Percentiles rank a stretch among this genome's conserved stretches.
These are phyloP conservation scores for Westerdykella aurantiaca DNA, from an alignment of 2,329 filamentous ascomycete genomes.

Conservation along the genomic window DNA sequence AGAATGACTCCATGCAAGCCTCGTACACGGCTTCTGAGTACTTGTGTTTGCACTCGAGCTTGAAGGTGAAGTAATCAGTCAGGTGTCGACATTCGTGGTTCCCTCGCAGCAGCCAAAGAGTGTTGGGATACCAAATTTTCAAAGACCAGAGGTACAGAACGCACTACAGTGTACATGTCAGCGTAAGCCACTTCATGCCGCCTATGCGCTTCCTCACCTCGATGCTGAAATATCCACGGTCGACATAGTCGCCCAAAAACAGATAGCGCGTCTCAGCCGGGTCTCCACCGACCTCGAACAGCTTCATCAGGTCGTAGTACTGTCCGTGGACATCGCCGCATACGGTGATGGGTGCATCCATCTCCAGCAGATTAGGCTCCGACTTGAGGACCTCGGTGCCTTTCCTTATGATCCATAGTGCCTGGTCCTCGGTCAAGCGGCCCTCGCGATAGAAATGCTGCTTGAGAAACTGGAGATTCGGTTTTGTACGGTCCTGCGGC, in stretches of 20 bases:
- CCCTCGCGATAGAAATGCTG: slow-evolving; percentile 98
- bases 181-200: slow-evolving; percentile 6
- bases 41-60: slow-evolving; percentile 99
- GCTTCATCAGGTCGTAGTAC: slow-evolving; percentile 99
- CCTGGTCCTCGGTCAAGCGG: slow-evolving; percentile 93
- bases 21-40: slow-evolving; percentile 96
- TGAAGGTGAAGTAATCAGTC: slow-evolving; percentile 99
- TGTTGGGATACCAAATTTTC: slow-evolving; percentile 99
- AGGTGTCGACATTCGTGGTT: slow-evolving; percentile 99
- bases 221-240: slow-evolving; percentile 97
- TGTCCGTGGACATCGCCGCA: slow-evolving; percentile 98
- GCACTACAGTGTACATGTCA: slow-evolving; percentile 57
- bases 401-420: slow-evolving; percentile 85
- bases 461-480: slow-evolving; percentile 90
- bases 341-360: slow-evolving; percentile 98
- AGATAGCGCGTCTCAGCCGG: slow-evolving; percentile 94
- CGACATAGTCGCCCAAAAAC: slow-evolving; percentile 96
- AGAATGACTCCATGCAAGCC: slow-evolving; percentile 98
- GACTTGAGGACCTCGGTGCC: slow-evolving; percentile 81
- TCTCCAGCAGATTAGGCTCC: slow-evolving; percentile 95
- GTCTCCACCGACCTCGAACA: slow-evolving; percentile 97
- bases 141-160: slow-evolving; percentile 96
- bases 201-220: slow-evolving; percentile 51
- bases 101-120: slow-evolving; percentile 90
- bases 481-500: slow-evolving; percentile 77